Evolutionary conservation across 164 flowering plant genomes (phyloP), one percentile per base, ranked within the genome.

Genomic region (Santalum album): DNA sequence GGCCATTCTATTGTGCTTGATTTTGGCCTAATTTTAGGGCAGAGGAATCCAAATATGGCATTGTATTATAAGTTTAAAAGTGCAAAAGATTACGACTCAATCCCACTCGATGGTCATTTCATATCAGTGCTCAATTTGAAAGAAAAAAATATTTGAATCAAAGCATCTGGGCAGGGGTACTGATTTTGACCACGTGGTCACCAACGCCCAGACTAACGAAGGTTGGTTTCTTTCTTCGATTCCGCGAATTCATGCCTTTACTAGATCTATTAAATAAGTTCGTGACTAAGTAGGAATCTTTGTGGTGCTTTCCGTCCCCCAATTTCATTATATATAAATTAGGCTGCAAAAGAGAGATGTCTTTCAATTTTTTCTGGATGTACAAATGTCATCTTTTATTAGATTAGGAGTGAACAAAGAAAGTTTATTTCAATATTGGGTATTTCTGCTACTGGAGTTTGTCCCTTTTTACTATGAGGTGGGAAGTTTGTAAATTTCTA

Each of bases 131-230:
- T 78, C 42, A 72, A 66, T 63, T 77, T 90, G 84, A 94, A 94
- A 87, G 95, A 85, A 72, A 84, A n/a, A 84, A 87, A 87, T 94
- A 59, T 90, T 87, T 69, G 96, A 90, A 82, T 77, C 90, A 63
- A 94, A 90, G 96, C 99, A 87, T 59, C 78, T 87, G 84, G 92
- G 96, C 53, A 83, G 83, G 82, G 97, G 97, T 59, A 90, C 86
- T 12, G 97, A 87, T 80, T 87, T 80, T 72, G 99, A 94, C 78
- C 92, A 90, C 57, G 76, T 87, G 65, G 87, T 94, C 73, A 73
- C 95, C 74, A 87, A 94, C 59, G 95, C 97, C 65, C 95, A 90
- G 74, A 85, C 95, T 65, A 78, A 80, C 45, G 97, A 94, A 94
- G 99, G 99, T 94, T 78, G 77, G 96, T 86, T 65, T 60, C 54